Evolutionary conservation across 495 filamentous ascomycete genomes (phyloP), one percentile per base, ranked within the genome.

Genomic region (Xylaria cubensis): DNA sequence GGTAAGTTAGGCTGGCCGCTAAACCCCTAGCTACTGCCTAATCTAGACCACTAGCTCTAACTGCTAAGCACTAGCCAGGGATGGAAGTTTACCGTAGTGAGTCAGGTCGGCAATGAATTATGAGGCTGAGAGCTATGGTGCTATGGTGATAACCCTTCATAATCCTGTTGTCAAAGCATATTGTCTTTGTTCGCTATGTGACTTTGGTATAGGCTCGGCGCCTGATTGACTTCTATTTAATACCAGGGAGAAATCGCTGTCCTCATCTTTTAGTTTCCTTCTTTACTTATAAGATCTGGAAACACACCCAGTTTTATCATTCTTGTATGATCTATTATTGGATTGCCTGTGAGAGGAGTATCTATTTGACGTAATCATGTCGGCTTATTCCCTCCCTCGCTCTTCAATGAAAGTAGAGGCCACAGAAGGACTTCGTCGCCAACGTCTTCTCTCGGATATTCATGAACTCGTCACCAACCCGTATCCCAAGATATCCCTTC

Each of bases 401-500:
- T 59, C 13, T 19, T 34, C 17, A 36, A n/a, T n/a, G 0, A 13
- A 59, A 0, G 15, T 4, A 59, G 32, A 36, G 26, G 5, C 15
- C 29, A 17, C 17, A 39, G 4, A 61, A 21, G 21, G 29, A 24
- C 67, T 69, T 24, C n/a, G 48, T 15, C 19, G 9, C 36, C 67
- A 69, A 48, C 79, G 83, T 10, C 79, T 84, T 58, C 71, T 85
- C 6, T 64, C 70, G n/a, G 85, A 87, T 62, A 83, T 86, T 32
- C 77, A 78, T n/a, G 85, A 87, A 72, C 76, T 87, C 17, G 77
- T 83, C 24, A 73, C 72, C 4, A 76, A 83, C 10, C 85, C 84
- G 0, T 87, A 86, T 63, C 84, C 84, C 2, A 85, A 85, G 69
- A 82, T 86, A 69, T 55, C 41, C 1, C 72, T 86, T 0, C 75